phyloP scores from a whole-genome alignment of 768 basidiomycete genomes.

The Collybia sordida region DNA sequence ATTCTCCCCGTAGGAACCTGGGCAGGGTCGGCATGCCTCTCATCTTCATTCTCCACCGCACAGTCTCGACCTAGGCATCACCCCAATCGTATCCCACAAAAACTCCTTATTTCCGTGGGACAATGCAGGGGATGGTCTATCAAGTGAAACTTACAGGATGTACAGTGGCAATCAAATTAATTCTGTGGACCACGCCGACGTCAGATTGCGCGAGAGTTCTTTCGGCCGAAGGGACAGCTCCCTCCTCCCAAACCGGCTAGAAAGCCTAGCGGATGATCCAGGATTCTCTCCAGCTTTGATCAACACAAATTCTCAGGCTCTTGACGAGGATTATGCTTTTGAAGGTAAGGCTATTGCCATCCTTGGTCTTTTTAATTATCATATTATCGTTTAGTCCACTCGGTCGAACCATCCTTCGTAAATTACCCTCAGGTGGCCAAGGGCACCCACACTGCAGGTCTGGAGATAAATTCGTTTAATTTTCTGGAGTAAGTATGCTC shows the following conservation, averaged over 20 bases:
- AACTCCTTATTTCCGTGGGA: conserved; percentile 85
- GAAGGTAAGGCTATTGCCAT: conserved; percentile 46
- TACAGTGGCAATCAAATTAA: conserved; percentile 44
- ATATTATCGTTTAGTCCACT: background rate
- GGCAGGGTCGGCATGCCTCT: conserved; percentile 77
- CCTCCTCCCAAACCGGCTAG: conserved; percentile 45
- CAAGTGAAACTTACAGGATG: conserved; percentile 42
- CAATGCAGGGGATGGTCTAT: conserved; percentile 67
- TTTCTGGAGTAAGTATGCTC: conserved; percentile 65
- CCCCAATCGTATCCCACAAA: conserved; percentile 54
- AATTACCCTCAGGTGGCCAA: conserved; percentile 53
- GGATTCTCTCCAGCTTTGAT: conserved; percentile 56
- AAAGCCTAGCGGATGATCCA: conserved; percentile 37
- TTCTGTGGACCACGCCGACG: conserved; percentile 48
- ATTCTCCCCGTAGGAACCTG: conserved; percentile 62
- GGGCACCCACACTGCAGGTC: conserved; percentile 44
- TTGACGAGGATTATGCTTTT: conserved; percentile 65
- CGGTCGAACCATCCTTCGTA: too few species aligned
- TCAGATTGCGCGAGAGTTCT: conserved; percentile 53
- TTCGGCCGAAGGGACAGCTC: conserved; percentile 59
- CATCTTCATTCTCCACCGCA: conserved; percentile 51
- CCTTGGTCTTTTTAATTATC: background rate
- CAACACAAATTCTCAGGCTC: conserved; percentile 38
- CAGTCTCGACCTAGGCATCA: conserved; percentile 48
- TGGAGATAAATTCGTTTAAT: conserved; percentile 78